A percentile compares a stretch with the other conserved stretches of the same genome.
phyloP scores from a whole-genome alignment of 2,329 filamentous ascomycete genomes.

The Aspergillus sp. region DNA sequence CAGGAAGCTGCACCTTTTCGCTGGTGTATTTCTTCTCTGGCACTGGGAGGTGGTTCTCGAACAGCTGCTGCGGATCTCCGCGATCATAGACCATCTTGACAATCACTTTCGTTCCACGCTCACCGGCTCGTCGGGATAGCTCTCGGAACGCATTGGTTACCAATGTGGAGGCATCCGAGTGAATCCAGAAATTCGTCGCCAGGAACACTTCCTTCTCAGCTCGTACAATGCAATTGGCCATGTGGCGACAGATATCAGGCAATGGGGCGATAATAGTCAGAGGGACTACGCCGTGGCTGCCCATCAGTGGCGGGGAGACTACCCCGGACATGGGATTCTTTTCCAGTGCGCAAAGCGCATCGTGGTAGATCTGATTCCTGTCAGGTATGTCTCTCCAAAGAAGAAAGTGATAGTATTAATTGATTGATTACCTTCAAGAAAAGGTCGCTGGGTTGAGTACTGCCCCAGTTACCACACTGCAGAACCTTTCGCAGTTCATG shows the following conservation, averaged over 20 bases:
- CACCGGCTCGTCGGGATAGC: constrained; percentile 65
- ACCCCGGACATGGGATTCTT: constrained; percentile 47
- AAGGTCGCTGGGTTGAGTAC: constrained; percentile 62
- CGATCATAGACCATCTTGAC: constrained; percentile 77
- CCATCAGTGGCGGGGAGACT: constrained; percentile 61
- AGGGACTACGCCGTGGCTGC: constrained; percentile 64
- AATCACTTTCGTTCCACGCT: constrained; percentile 58
- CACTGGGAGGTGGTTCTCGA: constrained; percentile 67
- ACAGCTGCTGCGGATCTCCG: constrained; percentile 62
- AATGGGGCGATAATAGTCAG: constrained; percentile 69
- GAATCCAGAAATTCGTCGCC: constrained; percentile 75
- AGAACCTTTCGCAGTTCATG: constrained; percentile 55
- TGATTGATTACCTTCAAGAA: constrained; percentile 57
- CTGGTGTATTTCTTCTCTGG: constrained; percentile 59
- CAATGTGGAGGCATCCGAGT: constrained; percentile 66
- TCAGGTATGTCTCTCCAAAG: neutral
- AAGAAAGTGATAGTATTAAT: neutral
- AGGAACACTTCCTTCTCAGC: constrained; percentile 73
- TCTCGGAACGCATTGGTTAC: constrained; percentile 70
- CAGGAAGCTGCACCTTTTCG: constrained; percentile 61
- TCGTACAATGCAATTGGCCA: constrained; percentile 72
- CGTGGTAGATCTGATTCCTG: constrained; percentile 58
- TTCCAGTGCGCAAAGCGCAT: constrained; percentile 54
- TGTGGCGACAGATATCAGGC: constrained; percentile 71
- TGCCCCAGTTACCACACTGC: constrained; percentile 68